Conservation (phyloP, 2,329 filamentous ascomycete genomes). For the Metarhizium guizhouense region DNA sequence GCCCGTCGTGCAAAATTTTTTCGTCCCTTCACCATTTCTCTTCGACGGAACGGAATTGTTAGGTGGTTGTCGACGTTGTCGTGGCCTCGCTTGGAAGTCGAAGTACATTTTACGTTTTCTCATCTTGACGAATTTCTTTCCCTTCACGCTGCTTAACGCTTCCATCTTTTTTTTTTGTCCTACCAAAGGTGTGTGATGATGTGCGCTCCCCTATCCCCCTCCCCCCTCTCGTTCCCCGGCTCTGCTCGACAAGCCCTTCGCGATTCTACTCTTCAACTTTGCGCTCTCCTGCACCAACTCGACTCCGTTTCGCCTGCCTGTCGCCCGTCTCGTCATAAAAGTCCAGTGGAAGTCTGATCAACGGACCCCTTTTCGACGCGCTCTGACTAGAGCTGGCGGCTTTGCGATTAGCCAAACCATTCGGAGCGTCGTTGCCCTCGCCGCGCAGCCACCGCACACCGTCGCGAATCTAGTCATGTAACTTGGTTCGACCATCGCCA, state of each 20-base stretch:
- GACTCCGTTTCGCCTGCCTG: no score
- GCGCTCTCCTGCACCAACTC: not conserved
- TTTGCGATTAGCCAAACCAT: not conserved
- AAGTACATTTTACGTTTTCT: not conserved
- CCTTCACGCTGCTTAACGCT: not conserved
- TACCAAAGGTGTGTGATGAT: constrained; percentile 3
- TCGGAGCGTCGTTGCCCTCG: not conserved
- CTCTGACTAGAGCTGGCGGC: not conserved
- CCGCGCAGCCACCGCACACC: not conserved
- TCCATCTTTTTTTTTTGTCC: not conserved
- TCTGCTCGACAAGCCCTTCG: constrained; percentile 1
- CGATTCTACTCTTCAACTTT: constrained; percentile 1
- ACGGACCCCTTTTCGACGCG: not conserved
- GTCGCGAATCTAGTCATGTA: not conserved
- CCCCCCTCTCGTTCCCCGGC: not conserved
- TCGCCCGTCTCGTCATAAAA: not conserved
- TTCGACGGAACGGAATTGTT: constrained; percentile 6
- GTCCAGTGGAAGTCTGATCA: not conserved
- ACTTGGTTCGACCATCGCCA: not conserved
- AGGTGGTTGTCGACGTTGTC: constrained; percentile 9
- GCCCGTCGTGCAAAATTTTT: constrained; percentile 2
- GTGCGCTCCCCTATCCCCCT: not conserved
- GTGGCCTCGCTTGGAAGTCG: constrained; percentile 5
- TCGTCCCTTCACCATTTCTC: constrained; percentile 1
- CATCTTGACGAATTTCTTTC: not conserved